phyloP scores from a whole-genome alignment of 495 filamentous ascomycete species.

The Staphylotrichum tortipilum region DNA sequence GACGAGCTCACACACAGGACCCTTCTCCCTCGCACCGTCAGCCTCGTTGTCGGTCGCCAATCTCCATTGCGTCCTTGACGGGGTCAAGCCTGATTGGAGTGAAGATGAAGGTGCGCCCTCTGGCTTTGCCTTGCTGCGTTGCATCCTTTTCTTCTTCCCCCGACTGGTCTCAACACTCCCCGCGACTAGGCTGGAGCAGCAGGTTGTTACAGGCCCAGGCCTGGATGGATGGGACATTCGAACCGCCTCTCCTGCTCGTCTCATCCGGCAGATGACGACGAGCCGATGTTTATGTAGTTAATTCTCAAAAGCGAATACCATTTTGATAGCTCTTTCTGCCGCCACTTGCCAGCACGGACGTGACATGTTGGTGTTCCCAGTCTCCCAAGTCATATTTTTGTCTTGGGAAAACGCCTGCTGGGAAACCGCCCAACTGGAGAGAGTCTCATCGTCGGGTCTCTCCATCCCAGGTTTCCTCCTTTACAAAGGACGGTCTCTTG shows the following conservation, averaged over 20 bases:
- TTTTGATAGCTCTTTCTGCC: background rate
- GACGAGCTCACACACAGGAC: background rate
- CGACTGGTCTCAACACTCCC: background rate
- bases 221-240: background rate
- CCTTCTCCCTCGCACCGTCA: background rate
- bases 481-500: no score
- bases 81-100: background rate
- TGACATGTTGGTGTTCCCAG: no score
- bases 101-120: background rate
- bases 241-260: background rate
- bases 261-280: background rate
- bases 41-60: background rate
- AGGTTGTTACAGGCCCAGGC: background rate
- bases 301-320: slow-evolving; percentile 7
- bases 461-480: no score
- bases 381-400: no score
- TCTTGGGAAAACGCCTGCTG: no score
- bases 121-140: background rate
- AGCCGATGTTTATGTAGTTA: slow-evolving; percentile 3
- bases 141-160: background rate
- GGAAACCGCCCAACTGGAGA: no score
- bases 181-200: no score
- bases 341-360: no score
- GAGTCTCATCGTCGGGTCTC: no score
- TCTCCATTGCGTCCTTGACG: background rate